Conservation (phyloP, 2,329 filamentous ascomycete species). For the Sporothrix phasma region DNA sequence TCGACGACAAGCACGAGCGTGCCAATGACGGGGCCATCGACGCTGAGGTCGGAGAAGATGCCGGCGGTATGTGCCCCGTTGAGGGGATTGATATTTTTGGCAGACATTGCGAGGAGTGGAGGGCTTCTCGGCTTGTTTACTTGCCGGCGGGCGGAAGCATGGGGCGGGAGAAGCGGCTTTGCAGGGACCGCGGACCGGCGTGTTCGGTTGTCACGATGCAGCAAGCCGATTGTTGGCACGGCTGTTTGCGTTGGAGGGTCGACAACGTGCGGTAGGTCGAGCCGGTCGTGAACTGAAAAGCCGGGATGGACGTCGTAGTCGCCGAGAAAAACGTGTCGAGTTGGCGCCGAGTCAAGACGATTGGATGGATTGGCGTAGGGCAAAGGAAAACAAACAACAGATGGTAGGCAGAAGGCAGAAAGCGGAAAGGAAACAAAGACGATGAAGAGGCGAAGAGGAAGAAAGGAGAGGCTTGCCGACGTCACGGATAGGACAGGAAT, state of each 20-base stretch:
- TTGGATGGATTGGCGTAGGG: neutral
- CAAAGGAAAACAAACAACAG: neutral
- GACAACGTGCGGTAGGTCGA: neutral
- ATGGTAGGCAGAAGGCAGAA: neutral
- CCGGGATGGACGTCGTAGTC: neutral
- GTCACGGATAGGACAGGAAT: neutral
- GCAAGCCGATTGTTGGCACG: neutral
- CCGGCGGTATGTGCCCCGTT: conserved; percentile 72
- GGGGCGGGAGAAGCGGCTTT: neutral
- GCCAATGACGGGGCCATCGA: conserved; percentile 88
- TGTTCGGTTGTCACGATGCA: neutral
- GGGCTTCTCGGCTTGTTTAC: neutral
- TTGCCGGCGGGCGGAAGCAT: neutral
- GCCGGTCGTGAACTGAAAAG: neutral
- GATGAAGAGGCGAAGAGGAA: neutral
- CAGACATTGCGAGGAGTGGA: conserved; percentile 32
- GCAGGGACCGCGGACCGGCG: neutral
- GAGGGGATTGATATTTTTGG: conserved; percentile 46
- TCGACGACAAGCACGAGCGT: conserved; percentile 89
- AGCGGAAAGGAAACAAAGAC: neutral
- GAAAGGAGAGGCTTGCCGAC: neutral
- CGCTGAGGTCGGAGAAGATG: conserved; percentile 87
- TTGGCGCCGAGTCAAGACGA: neutral
- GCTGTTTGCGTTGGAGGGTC: neutral
- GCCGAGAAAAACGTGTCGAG: neutral